Base-by-base conservation (phyloP, 441 rosid genomes). In the Pelargonium fulgidum region DNA sequence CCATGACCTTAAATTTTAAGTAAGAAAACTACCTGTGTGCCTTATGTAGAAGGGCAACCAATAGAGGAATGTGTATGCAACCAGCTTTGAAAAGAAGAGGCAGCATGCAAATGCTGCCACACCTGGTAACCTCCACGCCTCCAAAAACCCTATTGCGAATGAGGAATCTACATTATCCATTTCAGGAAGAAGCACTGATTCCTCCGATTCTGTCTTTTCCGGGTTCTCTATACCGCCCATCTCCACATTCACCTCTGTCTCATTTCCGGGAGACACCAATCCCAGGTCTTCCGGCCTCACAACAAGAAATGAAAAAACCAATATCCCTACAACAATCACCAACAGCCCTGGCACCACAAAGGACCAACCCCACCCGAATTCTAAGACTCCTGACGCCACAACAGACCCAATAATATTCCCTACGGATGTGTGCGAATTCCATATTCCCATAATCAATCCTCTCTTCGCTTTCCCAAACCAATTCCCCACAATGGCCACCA, bases 341-440 rank as follows among this genome's bases (percentile, higher is more conserved):
- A 91, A 65, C 74, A 81, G 4, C 16, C 96, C 97, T 5, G 97
- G 96, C 76, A 89, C 76, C 44, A 80, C 75, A 78, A 93, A 93
- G 7, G 99, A 89, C 99, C 99, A 93, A n/a, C 99, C 99, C 99
- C 99, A 93, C n/a, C 99, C 97, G 50, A 73, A 85, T 75, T 88
- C 96, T 76, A 93, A 81, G 59, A 83, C 88, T 1, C 85, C 85
- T 1, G 97, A 87, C 19, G 97, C 95, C 36, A 86, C 59, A 64
- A 93, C 87, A 1, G 97, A 91, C 2, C 99, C 96, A 44, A 91
- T 68, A 62, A 93, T 87, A 64, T 93, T 93, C 8, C 97, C 98
- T 4, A 89, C 81, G 0, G 95, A 91, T 7, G 98, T 93, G 72
- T 93, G 92, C 0, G 99, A 91, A 73, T 73, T 88, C 98, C 99